Evolutionary conservation across 2,329 filamentous ascomycete species (phyloP).

Genomic region (Trichoderma aggressivum): DNA sequence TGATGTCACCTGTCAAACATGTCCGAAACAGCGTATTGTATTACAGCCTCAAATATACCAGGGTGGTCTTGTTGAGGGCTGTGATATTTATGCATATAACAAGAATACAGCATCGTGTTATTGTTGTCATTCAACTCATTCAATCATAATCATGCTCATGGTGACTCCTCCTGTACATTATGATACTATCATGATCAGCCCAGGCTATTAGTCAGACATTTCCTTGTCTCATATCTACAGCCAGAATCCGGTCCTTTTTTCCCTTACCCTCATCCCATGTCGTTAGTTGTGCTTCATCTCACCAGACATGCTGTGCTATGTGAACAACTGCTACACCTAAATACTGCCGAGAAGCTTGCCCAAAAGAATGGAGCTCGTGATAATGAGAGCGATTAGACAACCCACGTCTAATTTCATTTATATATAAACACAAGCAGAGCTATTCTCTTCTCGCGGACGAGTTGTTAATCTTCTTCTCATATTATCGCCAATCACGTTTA

Average conservation of each 20-base stretch:
- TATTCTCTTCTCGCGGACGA: neutral
- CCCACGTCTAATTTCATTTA: neutral
- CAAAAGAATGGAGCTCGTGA: neutral
- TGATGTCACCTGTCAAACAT: slow-evolving; percentile 20
- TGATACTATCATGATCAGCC: neutral
- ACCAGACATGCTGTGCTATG: slow-evolving; percentile 4
- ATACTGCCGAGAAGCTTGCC: neutral
- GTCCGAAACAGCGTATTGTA: slow-evolving; percentile 9
- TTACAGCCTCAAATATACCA: neutral
- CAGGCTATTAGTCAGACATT: neutral
- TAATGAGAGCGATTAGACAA: neutral
- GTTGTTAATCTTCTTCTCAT: neutral
- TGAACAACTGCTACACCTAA: neutral
- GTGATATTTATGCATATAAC: neutral
- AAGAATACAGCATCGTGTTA: neutral
- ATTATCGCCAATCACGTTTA: neutral
- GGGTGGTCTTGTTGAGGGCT: neutral
- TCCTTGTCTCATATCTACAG: neutral
- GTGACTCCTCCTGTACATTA: neutral
- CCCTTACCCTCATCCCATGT: neutral
- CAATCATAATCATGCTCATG: too few species aligned
- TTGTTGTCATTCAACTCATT: neutral
- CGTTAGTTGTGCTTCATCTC: slow-evolving; percentile 4
- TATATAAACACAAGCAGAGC: neutral
- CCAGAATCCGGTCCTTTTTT: neutral